Conservation (phyloP, 768 basidiomycete genomes). For the Obba rivulosa region DNA sequence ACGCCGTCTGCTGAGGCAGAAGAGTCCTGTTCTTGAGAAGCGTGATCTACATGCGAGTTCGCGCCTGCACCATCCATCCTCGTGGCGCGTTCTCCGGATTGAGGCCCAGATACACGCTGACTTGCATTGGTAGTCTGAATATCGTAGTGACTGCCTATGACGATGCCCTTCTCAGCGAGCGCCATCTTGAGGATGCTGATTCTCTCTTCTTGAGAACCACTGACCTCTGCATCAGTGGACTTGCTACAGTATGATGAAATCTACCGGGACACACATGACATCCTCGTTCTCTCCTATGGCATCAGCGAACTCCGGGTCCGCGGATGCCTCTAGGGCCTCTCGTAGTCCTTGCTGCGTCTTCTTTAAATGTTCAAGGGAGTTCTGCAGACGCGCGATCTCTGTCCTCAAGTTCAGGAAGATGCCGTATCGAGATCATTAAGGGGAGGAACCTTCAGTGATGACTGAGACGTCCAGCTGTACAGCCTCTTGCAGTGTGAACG, state of each 20-base stretch:
- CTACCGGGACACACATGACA: slow-evolving; percentile 50
- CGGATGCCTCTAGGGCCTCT: slow-evolving; percentile 35
- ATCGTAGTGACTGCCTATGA: slow-evolving; percentile 41
- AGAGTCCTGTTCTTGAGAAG: no score
- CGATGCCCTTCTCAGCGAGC: slow-evolving; percentile 55
- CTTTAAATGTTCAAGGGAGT: slow-evolving; percentile 59
- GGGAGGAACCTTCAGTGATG: slow-evolving; percentile 60
- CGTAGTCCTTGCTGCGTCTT: slow-evolving; percentile 56
- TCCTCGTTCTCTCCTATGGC: slow-evolving; percentile 67
- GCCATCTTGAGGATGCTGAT: slow-evolving; percentile 65
- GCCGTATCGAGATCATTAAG: not conserved
- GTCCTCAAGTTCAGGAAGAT: not conserved
- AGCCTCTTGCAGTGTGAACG: slow-evolving; percentile 68
- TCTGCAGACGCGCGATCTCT: slow-evolving; percentile 75
- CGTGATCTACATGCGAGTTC: no score
- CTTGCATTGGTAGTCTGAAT: not conserved
- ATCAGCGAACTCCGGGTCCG: slow-evolving; percentile 52
- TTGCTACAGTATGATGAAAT: not conserved
- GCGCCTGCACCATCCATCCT: no score
- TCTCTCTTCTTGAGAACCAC: slow-evolving; percentile 74
- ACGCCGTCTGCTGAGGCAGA: no score
- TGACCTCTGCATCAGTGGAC: slow-evolving; percentile 23
- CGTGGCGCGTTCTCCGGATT: no score
- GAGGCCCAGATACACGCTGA: not conserved
- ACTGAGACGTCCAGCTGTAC: slow-evolving; percentile 56